These are phyloP conservation scores for Carex arenaria DNA, from an alignment of 202 grass and related monocot genomes.

Conservation along the genomic window DNA sequence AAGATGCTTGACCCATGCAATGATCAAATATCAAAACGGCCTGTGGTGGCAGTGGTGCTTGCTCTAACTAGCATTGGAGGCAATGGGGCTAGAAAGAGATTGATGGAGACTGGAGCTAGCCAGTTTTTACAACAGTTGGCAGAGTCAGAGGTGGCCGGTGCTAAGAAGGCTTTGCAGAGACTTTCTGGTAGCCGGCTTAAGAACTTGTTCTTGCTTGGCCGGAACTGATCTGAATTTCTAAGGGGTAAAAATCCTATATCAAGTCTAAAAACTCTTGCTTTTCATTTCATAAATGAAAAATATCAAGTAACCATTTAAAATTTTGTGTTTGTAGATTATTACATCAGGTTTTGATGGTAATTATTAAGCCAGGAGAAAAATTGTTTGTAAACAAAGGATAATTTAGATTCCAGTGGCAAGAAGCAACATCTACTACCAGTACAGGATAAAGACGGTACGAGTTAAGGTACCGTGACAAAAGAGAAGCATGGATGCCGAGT, in stretches of 20 bases:
- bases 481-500: slow-evolving; percentile 84
- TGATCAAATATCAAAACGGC: slow-evolving; percentile 62
- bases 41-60: slow-evolving; percentile 53
- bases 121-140: slow-evolving; percentile 68
- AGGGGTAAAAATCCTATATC: slow-evolving; percentile 31
- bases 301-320: neutral
- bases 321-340: slow-evolving; percentile 36
- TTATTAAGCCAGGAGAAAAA: slow-evolving; percentile 27
- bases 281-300: neutral
- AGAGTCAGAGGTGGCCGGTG: slow-evolving; percentile 59
- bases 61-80: slow-evolving; percentile 60
- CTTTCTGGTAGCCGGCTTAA: slow-evolving; percentile 64
- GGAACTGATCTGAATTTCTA: slow-evolving; percentile 34
- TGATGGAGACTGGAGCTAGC: slow-evolving; percentile 59
- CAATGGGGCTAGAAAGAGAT: slow-evolving; percentile 42
- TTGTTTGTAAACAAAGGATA: slow-evolving; percentile 37
- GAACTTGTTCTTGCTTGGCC: slow-evolving; percentile 57
- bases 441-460: slow-evolving; percentile 33
- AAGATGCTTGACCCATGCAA: slow-evolving; percentile 69
- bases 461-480: slow-evolving; percentile 51
- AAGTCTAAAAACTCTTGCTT: neutral
- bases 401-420: slow-evolving; percentile 31
- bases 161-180: slow-evolving; percentile 83
- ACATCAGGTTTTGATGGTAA: slow-evolving; percentile 20
- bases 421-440: slow-evolving; percentile 37